Conservation (phyloP, 306 rosid species). For the Phaseolus lunatus region DNA sequence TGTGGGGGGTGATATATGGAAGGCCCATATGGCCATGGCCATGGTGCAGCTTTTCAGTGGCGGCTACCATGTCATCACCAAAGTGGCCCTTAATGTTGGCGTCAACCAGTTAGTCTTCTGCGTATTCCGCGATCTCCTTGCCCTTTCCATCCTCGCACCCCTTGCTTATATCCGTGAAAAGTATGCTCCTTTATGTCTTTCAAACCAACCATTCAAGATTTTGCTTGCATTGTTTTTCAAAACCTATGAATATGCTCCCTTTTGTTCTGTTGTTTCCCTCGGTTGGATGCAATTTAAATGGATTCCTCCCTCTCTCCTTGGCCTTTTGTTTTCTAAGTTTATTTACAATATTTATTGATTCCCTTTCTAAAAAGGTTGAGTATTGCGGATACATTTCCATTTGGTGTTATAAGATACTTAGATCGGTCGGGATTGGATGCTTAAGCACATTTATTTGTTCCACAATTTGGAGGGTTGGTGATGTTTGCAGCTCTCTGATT, state of each 20-base stretch:
- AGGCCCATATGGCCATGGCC: conserved; percentile 81
- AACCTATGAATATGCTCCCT: not conserved
- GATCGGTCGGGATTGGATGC: conserved; percentile 9
- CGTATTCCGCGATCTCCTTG: conserved; percentile 75
- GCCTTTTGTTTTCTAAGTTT: not conserved
- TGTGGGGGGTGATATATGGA: conserved; percentile 56
- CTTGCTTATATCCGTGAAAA: conserved; percentile 78
- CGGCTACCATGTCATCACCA: conserved; percentile 93
- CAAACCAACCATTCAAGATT: not conserved
- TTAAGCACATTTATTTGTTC: not conserved
- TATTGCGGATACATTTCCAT: conserved; percentile 6
- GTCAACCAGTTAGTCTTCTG: conserved; percentile 88
- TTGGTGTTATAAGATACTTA: not conserved
- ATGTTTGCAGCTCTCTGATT: not conserved
- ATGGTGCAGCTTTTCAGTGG: conserved; percentile 78
- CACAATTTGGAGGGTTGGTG: not conserved
- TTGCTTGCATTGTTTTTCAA: not conserved
- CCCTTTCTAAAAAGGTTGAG: conserved; percentile 12
- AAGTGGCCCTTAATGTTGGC: conserved; percentile 90
- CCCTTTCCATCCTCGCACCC: conserved; percentile 76
- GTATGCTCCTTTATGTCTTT: conserved; percentile 48
- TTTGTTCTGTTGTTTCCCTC: conserved; percentile 7
- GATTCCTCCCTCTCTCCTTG: not conserved
- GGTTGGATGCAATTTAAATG: not conserved
- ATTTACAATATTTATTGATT: not conserved